Conservation (phyloP, 148 eudicot genomes). For the Chenopodium album region DNA sequence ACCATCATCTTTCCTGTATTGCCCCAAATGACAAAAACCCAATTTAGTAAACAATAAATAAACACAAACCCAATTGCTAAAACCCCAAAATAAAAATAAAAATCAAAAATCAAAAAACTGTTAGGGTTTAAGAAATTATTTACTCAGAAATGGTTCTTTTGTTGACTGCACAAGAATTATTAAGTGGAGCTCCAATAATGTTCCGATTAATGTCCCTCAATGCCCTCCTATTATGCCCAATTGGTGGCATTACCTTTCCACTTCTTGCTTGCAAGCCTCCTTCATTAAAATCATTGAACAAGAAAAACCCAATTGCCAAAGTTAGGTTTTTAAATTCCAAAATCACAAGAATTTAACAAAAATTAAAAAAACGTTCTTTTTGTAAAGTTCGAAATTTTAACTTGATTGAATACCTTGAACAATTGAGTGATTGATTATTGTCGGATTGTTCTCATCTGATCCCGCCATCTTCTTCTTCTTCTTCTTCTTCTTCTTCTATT, state of each 20-base stretch:
- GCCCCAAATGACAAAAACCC: background rate
- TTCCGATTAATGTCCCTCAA: conserved; percentile 58
- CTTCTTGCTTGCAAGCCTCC: conserved; percentile 42
- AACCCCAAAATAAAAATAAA: background rate
- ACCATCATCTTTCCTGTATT: conserved; percentile 44
- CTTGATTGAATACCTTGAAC: conserved; percentile 46
- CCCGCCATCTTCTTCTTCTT: conserved; percentile 46
- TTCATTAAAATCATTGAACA: conserved; percentile 14
- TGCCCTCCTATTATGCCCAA: conserved; percentile 61
- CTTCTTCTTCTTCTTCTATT: conserved; percentile 21
- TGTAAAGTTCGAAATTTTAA: background rate
- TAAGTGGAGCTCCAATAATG: conserved; percentile 46
- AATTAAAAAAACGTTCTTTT: background rate
- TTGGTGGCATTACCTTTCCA: conserved; percentile 47
- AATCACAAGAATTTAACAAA: background rate
- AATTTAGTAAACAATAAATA: conserved; percentile 9
- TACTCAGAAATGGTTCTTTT: conserved; percentile 59
- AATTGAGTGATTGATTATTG: conserved; percentile 39
- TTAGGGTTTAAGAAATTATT: conserved; percentile 23
- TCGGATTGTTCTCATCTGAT: conserved; percentile 65
- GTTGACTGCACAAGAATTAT: conserved; percentile 33
- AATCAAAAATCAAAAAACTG: background rate
- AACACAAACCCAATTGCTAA: conserved; percentile 2
- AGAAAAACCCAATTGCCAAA: conserved; percentile 18
- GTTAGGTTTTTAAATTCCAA: conserved; percentile 29